phyloP scores from a whole-genome alignment of 768 basidiomycete species.

The Leccinum uliginosum region DNA sequence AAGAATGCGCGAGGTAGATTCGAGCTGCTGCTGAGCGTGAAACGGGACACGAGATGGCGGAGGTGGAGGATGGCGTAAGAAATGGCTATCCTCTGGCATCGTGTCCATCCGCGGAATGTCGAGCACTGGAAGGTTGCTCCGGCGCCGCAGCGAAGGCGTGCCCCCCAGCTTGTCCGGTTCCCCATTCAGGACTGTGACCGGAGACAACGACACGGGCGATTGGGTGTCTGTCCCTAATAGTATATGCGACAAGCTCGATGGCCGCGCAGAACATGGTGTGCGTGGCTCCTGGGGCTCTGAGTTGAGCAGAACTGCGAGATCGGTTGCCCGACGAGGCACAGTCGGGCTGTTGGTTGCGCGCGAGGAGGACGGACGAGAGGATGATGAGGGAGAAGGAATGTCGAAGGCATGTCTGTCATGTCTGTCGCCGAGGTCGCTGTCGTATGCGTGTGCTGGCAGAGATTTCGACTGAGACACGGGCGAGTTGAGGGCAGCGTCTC shows the following conservation, averaged over 20 bases:
- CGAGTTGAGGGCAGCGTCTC: constrained; percentile 81
- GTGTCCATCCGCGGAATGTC: constrained; percentile 30
- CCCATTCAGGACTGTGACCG: constrained; percentile 9
- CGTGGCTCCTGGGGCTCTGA: constrained; percentile 43
- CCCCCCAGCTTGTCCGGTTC: constrained; percentile 26
- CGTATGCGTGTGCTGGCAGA: constrained; percentile 26
- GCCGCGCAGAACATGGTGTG: constrained; percentile 32
- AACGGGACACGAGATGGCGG: constrained; percentile 20
- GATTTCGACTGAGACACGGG: constrained; percentile 49
- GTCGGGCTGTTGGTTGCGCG: constrained; percentile 42
- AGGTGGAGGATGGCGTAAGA: constrained; percentile 23
- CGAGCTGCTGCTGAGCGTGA: constrained; percentile 18
- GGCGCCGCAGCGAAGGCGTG: constrained; percentile 27
- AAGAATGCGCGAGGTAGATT: constrained; percentile 23
- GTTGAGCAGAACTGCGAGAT: constrained; percentile 75
- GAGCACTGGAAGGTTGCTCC: constrained; percentile 29
- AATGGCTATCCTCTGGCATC: constrained; percentile 18
- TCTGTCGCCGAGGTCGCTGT: constrained; percentile 24
- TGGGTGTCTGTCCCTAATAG: constrained; percentile 29
- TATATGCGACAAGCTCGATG: constrained; percentile 44
- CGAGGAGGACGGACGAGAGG: constrained; percentile 34
- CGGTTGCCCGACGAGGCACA: constrained; percentile 60
- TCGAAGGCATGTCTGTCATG: constrained; percentile 26
- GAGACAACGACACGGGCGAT: constrained; percentile 15
- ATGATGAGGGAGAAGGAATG: constrained; percentile 33